Conservation (phyloP, 2,329 filamentous ascomycete genomes). For the Diaporthe sp. region DNA sequence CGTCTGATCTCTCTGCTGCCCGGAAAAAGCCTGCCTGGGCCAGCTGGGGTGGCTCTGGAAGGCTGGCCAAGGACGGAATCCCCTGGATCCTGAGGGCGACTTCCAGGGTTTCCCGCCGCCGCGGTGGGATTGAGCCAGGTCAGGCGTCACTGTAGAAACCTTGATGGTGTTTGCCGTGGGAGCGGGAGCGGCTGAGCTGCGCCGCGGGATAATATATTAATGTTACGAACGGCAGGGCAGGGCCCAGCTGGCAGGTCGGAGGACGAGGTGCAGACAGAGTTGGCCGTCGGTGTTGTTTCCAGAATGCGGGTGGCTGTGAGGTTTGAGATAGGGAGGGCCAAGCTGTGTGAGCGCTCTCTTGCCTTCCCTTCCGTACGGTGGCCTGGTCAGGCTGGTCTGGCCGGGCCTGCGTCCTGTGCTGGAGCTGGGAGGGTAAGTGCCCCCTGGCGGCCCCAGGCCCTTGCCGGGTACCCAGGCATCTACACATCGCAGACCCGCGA, state of each 20-base stretch:
- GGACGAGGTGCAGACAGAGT: constrained; percentile 24
- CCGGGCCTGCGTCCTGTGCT: neutral
- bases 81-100: constrained; percentile 15
- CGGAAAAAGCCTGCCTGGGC: neutral
- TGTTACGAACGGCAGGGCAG: neutral
- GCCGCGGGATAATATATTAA: neutral
- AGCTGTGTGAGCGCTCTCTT: neutral
- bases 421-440: neutral
- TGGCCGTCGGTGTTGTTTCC: constrained; percentile 25
- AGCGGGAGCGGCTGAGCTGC: constrained; percentile 26
- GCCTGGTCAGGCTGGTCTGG: constrained; percentile 9
- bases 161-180: constrained; percentile 12
- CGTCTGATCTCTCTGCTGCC: constrained; percentile 29
- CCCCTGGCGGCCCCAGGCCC: neutral
- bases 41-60: constrained; percentile 13
- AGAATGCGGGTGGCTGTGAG: constrained; percentile 22
- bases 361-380: neutral
- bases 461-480: too few relatives aligned
- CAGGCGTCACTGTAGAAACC: constrained; percentile 15
- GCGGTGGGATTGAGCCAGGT: constrained; percentile 18
- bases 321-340: constrained; percentile 30
- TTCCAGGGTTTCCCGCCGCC: constrained; percentile 10
- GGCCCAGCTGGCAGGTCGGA: constrained; percentile 1
- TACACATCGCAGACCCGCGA: neutral
- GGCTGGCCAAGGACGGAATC: constrained; percentile 21